phyloP scores from a whole-genome alignment of 768 basidiomycete genomes.

The Cytidiella melzeri region DNA sequence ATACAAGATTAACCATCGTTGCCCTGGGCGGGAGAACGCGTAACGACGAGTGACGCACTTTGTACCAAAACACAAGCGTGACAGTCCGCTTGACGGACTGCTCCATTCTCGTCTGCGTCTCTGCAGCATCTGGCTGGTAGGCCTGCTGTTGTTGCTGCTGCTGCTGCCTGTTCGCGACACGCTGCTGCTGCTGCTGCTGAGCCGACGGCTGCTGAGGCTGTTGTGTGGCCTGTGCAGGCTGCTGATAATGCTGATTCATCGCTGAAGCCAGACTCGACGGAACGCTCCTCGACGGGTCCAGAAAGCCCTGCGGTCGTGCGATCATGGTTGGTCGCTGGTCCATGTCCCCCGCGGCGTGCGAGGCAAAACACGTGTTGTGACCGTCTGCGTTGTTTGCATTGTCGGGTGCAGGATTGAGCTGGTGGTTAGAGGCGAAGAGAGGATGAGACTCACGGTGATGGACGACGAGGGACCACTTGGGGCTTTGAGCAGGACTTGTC shows the following conservation, averaged over 20 bases:
- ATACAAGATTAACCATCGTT: background rate
- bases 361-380: background rate
- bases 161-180: too few relatives aligned
- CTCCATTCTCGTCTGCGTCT: conserved; percentile 17
- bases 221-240: background rate
- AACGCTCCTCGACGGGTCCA: too few relatives aligned
- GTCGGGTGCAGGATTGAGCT: background rate
- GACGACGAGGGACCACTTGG: conserved; percentile 7
- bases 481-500: background rate
- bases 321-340: background rate
- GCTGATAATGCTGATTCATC: background rate
- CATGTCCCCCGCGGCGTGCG: background rate
- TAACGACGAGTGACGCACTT: conserved; percentile 31
- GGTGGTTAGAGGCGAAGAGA: background rate
- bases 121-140: conserved; percentile 6
- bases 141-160: conserved; percentile 6
- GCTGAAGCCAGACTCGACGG: background rate
- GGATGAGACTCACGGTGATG: background rate
- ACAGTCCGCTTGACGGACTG: conserved; percentile 45
- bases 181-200: background rate
- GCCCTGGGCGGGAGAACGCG: background rate
- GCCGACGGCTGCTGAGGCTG: background rate
- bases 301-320: too few relatives aligned
- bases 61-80: conserved; percentile 67
- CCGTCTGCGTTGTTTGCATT: background rate